Percentiles rank a stretch among this genome's conserved stretches.
Conservation (phyloP, 2,329 filamentous ascomycete species). For the Aphanoascus verrucosus region DNA sequence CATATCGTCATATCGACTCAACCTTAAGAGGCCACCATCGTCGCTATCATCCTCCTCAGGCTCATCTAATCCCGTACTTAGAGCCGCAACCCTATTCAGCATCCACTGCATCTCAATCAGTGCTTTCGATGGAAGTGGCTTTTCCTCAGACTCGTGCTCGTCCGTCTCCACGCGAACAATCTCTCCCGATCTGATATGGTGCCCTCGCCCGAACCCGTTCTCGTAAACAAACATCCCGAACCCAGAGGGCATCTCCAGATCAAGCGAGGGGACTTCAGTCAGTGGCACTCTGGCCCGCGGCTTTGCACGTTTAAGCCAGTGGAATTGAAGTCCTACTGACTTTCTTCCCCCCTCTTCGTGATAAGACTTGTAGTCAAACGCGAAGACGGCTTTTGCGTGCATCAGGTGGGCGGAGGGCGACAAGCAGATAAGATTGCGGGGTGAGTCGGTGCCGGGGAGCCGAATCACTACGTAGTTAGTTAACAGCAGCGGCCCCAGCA, state of each 20-base stretch:
- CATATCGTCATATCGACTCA: too few relatives aligned
- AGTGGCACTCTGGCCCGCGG: not conserved
- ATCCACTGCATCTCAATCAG: constrained; percentile 2
- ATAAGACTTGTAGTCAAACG: not conserved
- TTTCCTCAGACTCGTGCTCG: not conserved
- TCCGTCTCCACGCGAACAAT: not conserved
- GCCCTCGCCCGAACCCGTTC: not conserved
- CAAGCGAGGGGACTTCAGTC: not conserved
- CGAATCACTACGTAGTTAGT: too few relatives aligned
- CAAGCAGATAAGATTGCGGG: not conserved
- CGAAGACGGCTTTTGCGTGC: not conserved
- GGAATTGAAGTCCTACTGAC: not conserved
- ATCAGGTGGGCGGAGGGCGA: not conserved
- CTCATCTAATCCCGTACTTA: not conserved
- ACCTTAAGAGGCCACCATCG: too few relatives aligned
- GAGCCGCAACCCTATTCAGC: not conserved
- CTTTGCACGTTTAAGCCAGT: not conserved
- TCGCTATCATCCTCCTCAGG: not conserved
- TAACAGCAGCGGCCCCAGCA: too few relatives aligned
- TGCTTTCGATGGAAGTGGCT: not conserved
- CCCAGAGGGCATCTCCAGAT: not conserved
- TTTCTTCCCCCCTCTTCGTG: not conserved
- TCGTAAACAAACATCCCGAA: not conserved
- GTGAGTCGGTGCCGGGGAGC: not conserved
- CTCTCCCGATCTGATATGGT: not conserved